Base-by-base conservation (phyloP, 2,329 filamentous ascomycete species). In the Didymella pomorum region DNA sequence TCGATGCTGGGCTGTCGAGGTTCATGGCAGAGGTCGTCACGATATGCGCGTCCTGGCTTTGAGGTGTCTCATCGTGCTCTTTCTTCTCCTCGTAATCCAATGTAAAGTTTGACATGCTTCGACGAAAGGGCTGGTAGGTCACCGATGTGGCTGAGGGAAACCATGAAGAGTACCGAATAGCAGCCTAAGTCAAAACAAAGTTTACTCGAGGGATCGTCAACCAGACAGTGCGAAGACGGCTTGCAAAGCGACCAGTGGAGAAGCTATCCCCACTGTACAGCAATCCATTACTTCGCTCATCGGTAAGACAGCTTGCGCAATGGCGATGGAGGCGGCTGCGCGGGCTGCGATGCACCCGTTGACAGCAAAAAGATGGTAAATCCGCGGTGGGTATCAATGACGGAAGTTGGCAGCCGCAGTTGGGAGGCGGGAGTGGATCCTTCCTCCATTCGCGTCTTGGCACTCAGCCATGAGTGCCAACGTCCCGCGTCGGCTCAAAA, bases 321-420 rank as follows among this genome's bases (percentile, higher is more conserved):
- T 39, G n/a, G 16, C 31, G 46, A n/a, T 20, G 21, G 21, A 6
- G 16, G 18, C 21, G 31, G 33, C 46, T 26, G 23, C 11, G n/a
- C 35, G 16, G 23, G 16, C 25, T 20, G 33, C 18, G n/a, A 10
- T 41, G 14, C 23, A 50, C 14, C 16, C 47, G n/a, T 29, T 50
- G 33, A 50, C 25, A 21, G 26, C 25, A 41, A 35, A 20, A 26
- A 18, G 26, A 50, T 14, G 14, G 47, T 41, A 21, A 41, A 23
- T 26, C 25, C 33, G 25, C 20, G 14, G 10, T 45, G 25, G 18
- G 14, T 9, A 20, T 26, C 16, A 12, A 41, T n/a, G 35, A 41
- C 25, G 47, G 47, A 41, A 50, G 47, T 29, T 6, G 18, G 18
- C 35, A 42, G n/a, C 47, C 47, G 47, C 33, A 21, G 23, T 37